phyloP scores from a whole-genome alignment of 2,329 filamentous ascomycete genomes.

The Alternaria longipes region DNA sequence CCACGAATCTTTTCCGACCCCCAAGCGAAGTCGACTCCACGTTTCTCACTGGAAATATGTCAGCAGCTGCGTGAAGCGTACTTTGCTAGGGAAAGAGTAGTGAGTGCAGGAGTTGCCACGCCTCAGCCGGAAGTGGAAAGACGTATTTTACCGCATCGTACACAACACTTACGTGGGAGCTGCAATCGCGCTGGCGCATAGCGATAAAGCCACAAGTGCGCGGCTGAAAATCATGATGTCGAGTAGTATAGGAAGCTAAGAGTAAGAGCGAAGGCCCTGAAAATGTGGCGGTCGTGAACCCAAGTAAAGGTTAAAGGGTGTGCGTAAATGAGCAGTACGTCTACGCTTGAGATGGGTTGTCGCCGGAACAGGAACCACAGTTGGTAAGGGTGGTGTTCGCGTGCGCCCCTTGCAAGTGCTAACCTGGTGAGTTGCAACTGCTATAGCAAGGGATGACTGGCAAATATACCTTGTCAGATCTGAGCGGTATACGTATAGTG shows the following conservation, averaged over 20 bases:
- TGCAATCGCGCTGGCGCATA: conserved; percentile 35
- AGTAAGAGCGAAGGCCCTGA: conserved; percentile 8
- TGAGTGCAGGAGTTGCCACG: background rate
- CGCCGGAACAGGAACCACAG: conserved; percentile 9
- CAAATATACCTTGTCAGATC: conserved; percentile 14
- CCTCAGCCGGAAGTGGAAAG: conserved; percentile 3
- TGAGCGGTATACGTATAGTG: conserved; percentile 7
- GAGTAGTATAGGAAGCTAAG: conserved; percentile 16
- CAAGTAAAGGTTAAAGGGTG: conserved; percentile 18
- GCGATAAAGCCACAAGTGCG: conserved; percentile 32
- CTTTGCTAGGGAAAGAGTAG: conserved; percentile 1
- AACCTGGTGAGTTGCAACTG: conserved; percentile 8
- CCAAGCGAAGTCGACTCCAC: conserved; percentile 58
- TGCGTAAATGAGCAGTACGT: conserved; percentile 14
- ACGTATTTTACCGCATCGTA: conserved; percentile 5
- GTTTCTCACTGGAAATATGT: conserved; percentile 38
- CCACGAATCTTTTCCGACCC: conserved; percentile 60
- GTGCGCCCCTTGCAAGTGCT: conserved; percentile 17
- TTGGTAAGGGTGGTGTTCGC: conserved; percentile 1
- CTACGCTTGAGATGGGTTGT: conserved; percentile 11
- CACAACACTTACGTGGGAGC: conserved; percentile 44
- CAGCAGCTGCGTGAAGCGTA: conserved; percentile 9
- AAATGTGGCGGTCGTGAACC: conserved; percentile 18
- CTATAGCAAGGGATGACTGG: conserved; percentile 7
- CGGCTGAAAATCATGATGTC: conserved; percentile 40